Evolutionary conservation across 257 asterid species (phyloP).

Genomic region (Handroanthus guayacan): DNA sequence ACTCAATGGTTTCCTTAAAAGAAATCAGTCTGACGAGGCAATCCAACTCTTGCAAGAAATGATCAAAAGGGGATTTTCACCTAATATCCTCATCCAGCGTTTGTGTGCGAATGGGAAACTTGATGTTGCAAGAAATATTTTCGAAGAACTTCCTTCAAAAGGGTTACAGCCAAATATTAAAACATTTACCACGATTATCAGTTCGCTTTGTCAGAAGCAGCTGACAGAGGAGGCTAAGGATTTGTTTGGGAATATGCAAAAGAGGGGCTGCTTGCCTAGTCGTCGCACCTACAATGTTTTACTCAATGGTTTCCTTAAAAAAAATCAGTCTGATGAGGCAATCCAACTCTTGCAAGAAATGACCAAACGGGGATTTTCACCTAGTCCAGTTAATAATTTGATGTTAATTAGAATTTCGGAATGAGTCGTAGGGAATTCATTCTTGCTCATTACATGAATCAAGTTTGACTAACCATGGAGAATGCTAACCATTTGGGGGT

Average conservation of each 20-base stretch:
- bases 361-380: background rate
- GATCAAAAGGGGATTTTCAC: background rate
- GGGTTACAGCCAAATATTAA: background rate
- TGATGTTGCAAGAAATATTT: background rate
- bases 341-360: slow-evolving; percentile 7
- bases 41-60: slow-evolving; percentile 7
- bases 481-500: background rate
- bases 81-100: background rate
- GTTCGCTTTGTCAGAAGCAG: background rate
- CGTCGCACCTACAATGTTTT: slow-evolving; percentile 4
- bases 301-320: slow-evolving; percentile 2
- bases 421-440: background rate
- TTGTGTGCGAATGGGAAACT: no score
- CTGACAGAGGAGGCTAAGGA: slow-evolving; percentile 3
- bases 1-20: slow-evolving; percentile 2
- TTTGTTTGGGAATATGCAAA: slow-evolving; percentile 13
- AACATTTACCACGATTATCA: background rate
- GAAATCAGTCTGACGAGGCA: slow-evolving; percentile 12
- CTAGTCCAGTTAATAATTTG: background rate
- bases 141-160: background rate
- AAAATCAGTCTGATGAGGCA: slow-evolving; percentile 12
- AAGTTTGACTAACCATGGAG: background rate
- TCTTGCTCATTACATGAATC: background rate
- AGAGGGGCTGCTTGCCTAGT: background rate
- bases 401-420: background rate